Conservation (phyloP, 345 rosid genomes). For the Orychophragmus violaceus region DNA sequence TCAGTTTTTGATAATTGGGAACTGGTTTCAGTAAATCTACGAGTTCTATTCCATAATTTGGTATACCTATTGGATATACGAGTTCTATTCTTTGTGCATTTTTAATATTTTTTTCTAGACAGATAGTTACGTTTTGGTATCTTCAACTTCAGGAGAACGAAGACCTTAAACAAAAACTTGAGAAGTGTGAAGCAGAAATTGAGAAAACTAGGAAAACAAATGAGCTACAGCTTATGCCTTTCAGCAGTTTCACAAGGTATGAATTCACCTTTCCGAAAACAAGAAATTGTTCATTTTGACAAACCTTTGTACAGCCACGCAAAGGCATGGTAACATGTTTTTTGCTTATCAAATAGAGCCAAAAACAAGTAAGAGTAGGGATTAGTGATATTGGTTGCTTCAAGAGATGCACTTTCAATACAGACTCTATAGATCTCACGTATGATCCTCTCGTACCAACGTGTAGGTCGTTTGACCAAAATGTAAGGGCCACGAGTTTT, state of each 20-base stretch:
- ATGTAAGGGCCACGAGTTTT: not conserved
- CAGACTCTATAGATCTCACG: not conserved
- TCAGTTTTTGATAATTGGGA: not conserved
- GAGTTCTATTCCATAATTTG: no score
- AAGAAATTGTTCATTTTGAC: not conserved
- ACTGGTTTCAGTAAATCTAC: constrained; percentile 1
- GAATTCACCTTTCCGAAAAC: constrained; percentile 9
- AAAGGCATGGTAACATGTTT: not conserved
- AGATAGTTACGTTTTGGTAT: constrained; percentile 12
- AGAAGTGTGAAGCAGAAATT: constrained; percentile 71
- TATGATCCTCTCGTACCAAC: not conserved
- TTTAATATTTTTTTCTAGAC: not conserved
- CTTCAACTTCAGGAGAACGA: constrained; percentile 49
- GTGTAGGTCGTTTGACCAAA: not conserved
- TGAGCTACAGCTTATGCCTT: constrained; percentile 66
- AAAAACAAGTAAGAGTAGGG: not conserved
- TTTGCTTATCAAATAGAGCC: not conserved
- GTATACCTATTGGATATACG: not conserved
- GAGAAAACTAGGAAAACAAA: constrained; percentile 63
- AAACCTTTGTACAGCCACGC: not conserved
- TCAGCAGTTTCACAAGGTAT: constrained; percentile 57
- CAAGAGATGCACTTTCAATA: not conserved
- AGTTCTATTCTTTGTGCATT: not conserved
- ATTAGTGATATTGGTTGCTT: not conserved
- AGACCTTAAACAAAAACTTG: constrained; percentile 61